Evolutionary conservation across 345 rosid species (phyloP), one percentile per base, ranked within the genome.

Genomic region (Cardamine resedifolia): DNA sequence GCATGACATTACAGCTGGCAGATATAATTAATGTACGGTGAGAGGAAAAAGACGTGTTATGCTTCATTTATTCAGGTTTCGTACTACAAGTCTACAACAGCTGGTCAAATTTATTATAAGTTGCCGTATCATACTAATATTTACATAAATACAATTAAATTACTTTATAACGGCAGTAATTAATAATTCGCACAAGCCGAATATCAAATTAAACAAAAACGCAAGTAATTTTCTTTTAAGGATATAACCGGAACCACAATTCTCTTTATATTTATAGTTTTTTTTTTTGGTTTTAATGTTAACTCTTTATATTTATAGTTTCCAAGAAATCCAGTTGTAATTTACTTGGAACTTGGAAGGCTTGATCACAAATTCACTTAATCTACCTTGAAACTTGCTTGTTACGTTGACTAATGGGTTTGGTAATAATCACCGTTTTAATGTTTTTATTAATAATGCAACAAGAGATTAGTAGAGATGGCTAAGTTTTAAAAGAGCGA

Each of bases 1-100:
- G 73, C 57, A 51, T 28, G 56, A 59, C 73, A 51, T 28, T 5
- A 75, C 49, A 75, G 68, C 24, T 75, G 78, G 66, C 77, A 66
- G 28, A 47, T 15, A 15, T n/a, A 51, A 2, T 55, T 10, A 55
- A 44, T 44, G 65, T 72, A 64, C 77, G 64, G 47, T 5, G 36
- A 44, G 51, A 73, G 51, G 64, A n/a, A n/a, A n/a, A n/a, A 65
- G 77, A 73, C 58, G 65, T 64, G 71, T 44, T 30, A 21, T 47
- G 71, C 65, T 73, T 73, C 65, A 64, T 64, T 44, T 45, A 43
- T 53, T 44, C 70, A 72, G 70, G 21, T 53, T 73, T 73, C 33
- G 39, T 73, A 56, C 64, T 34, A n/a, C n/a, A n/a, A n/a, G n/a
- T n/a, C n/a, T n/a, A n/a, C n/a, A n/a, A 73, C 63, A 61, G 62